A percentile compares a stretch with the other conserved stretches of the same genome.
These are phyloP conservation scores for Pulveroboletus sp. DNA, from an alignment of 768 basidiomycete species.

Conservation along the genomic window DNA sequence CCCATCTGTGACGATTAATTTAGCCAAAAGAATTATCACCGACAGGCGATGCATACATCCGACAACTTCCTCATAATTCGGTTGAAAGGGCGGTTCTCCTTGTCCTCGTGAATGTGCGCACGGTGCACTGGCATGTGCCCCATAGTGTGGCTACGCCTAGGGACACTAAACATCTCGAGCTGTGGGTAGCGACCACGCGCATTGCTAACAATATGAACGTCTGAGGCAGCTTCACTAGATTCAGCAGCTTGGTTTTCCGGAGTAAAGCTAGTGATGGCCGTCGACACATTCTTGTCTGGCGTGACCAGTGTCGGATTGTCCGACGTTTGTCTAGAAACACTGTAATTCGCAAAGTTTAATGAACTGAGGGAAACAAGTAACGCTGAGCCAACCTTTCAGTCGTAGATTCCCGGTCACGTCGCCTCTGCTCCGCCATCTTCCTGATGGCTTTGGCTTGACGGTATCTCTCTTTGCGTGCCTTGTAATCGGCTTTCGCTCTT, in stretches of 20 bases:
- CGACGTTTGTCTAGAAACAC: conserved; percentile 26
- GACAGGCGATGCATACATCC: conserved; percentile 47
- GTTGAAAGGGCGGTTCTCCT: conserved; percentile 39
- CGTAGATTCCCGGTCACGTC: conserved; percentile 15
- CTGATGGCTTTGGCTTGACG: conserved; percentile 54
- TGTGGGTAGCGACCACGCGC: conserved; percentile 59
- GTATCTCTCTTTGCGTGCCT: conserved; percentile 67
- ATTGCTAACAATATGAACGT: conserved; percentile 57
- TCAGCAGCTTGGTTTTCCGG: conserved; percentile 15
- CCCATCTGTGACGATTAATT: conserved; percentile 55
- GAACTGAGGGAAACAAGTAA: background rate
- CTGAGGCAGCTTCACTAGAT: conserved; percentile 15
- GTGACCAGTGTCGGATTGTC: conserved; percentile 15
- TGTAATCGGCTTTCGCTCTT: conserved; percentile 65
- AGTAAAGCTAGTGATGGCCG: conserved; percentile 3
- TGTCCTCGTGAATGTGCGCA: conserved; percentile 19
- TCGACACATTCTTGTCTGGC: background rate
- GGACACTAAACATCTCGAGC: conserved; percentile 62
- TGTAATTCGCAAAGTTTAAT: conserved; percentile 12
- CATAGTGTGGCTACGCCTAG: conserved; percentile 38
- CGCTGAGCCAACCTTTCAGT: conserved; percentile 25
- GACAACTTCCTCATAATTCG: conserved; percentile 58
- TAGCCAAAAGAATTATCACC: conserved; percentile 6
- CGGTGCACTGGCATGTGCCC: conserved; percentile 25
- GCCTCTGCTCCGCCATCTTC: conserved; percentile 36